Evolutionary conservation across 2,329 filamentous ascomycete species (phyloP).

Genomic region (Apiospora marii): DNA sequence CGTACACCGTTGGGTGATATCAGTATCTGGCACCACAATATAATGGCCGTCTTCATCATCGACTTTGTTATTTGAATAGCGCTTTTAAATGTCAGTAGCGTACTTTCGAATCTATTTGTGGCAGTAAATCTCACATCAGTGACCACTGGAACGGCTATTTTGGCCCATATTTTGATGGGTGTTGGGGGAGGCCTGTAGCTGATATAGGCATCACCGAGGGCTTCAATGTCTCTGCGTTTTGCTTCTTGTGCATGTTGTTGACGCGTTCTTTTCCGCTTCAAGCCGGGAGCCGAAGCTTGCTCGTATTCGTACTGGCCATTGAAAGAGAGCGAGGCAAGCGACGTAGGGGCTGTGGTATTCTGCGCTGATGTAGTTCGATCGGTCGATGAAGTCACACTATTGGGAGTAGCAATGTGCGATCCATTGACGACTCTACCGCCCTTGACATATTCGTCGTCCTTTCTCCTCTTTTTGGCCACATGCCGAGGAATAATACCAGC

Average conservation of each 20-base stretch:
- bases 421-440: conserved; percentile 62
- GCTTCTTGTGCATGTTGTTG: conserved; percentile 84
- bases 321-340: conserved; percentile 74
- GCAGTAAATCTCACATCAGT: conserved; percentile 62
- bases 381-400: conserved; percentile 78
- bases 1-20: conserved; percentile 90
- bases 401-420: conserved; percentile 77
- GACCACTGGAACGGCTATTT: conserved; percentile 71
- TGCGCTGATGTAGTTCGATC: conserved; percentile 84
- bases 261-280: conserved; percentile 86
- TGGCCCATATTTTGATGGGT: conserved; percentile 88
- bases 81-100: conserved; percentile 28
- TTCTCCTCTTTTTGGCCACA: conserved; percentile 78
- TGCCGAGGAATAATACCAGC: conserved; percentile 50
- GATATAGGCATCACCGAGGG: conserved; percentile 73
- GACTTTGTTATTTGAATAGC: conserved; percentile 71
- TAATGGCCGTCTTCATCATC: conserved; percentile 99
- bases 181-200: conserved; percentile 87
- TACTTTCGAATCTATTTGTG: background rate
- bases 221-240: conserved; percentile 78
- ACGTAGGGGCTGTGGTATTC: conserved; percentile 90
- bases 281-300: conserved; percentile 68
- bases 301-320: conserved; percentile 72
- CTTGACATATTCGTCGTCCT: conserved; percentile 75
- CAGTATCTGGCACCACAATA: conserved; percentile 86